A percentile compares a stretch with the other conserved stretches of the same genome.
phyloP scores from a whole-genome alignment of 257 asterid species.

The Penstemon barbatus region DNA sequence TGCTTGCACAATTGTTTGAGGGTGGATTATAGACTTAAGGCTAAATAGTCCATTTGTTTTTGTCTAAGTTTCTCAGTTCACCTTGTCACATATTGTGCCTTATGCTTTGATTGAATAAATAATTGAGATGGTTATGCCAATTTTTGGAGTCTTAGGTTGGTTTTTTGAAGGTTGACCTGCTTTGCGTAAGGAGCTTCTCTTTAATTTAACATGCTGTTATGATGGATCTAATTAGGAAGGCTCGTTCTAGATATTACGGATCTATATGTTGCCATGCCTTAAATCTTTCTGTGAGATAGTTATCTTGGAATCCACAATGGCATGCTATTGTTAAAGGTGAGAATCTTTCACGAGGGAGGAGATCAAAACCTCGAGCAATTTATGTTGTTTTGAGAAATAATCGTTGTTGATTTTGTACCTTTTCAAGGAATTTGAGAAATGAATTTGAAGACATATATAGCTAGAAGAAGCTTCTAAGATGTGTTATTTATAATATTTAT shows the following conservation, averaged over 20 bases:
- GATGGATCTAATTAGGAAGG: no score
- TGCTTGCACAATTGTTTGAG: slow-evolving; percentile 24
- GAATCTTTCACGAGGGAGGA: slow-evolving; percentile 1
- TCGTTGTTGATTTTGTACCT: slow-evolving; percentile 3
- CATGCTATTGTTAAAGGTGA: slow-evolving; percentile 23
- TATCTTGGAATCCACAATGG: background rate
- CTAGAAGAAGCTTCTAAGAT: slow-evolving; percentile 5
- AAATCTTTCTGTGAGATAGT: background rate
- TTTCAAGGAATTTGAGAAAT: background rate
- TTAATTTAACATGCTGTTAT: background rate
- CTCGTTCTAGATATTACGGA: background rate
- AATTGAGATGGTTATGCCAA: slow-evolving; percentile 15
- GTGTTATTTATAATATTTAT: background rate
- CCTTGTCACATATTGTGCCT: slow-evolving; percentile 4
- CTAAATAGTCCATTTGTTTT: slow-evolving; percentile 17
- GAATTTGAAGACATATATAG: slow-evolving; percentile 5
- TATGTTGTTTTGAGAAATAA: background rate
- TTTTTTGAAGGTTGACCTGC: slow-evolving; percentile 3
- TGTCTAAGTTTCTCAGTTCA: slow-evolving; percentile 11
- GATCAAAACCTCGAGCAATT: background rate
- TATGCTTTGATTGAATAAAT: slow-evolving; percentile 12
- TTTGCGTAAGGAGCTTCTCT: background rate
- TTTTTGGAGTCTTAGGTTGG: slow-evolving; percentile 5
- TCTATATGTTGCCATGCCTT: background rate
- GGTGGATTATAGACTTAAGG: background rate